Conservation (phyloP, 352 stramenopile species). For the Aphanomyces astaci region DNA sequence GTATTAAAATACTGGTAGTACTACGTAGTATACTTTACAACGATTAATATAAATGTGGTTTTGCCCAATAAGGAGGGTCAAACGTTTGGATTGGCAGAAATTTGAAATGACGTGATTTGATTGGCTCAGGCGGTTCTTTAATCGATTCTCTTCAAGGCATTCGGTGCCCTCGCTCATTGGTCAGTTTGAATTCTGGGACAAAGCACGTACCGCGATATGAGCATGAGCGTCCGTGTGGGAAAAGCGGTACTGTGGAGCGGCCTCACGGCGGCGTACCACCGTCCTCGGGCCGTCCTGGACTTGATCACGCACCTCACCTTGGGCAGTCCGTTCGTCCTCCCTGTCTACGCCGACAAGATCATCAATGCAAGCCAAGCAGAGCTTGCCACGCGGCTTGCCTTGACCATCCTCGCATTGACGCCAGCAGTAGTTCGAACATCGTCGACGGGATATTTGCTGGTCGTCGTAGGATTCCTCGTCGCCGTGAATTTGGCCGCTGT, state of each 20-base stretch:
- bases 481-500: constrained; percentile 43
- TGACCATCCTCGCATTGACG: constrained; percentile 50
- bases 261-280: constrained; percentile 15
- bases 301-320: not conserved
- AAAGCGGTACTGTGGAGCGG: not conserved
- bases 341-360: not conserved
- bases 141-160: no score
- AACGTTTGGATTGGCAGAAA: no score
- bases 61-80: no score
- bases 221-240: not conserved
- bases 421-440: constrained; percentile 33
- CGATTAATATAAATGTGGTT: no score
- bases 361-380: not conserved
- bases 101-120: not conserved
- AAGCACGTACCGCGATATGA: not conserved
- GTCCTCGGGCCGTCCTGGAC: not conserved
- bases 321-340: not conserved
- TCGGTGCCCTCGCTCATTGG: not conserved
- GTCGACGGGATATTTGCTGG: constrained; percentile 31
- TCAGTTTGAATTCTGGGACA: not conserved
- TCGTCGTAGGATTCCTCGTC: constrained; percentile 35
- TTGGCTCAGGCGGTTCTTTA: no score
- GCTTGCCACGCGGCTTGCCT: constrained; percentile 45
- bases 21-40: no score
- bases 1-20: no score